Evolutionary conservation across 139 green algal species (phyloP).

Genomic region (Auxenochlorella pyrenoidosa): DNA sequence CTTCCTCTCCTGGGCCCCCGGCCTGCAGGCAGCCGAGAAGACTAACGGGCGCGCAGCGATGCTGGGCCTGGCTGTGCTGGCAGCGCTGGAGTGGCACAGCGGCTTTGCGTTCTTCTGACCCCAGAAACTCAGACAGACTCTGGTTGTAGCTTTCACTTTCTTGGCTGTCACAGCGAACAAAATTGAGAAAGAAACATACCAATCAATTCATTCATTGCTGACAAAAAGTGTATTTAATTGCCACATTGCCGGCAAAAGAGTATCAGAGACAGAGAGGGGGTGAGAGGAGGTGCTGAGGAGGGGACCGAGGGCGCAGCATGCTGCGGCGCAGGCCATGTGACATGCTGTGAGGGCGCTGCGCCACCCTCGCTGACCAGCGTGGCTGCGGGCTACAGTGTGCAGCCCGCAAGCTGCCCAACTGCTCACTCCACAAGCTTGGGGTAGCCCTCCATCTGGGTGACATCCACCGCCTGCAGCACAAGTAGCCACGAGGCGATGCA

Average conservation of each 20-base stretch:
- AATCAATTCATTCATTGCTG: neutral
- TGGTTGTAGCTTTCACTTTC: neutral
- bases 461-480: conserved; percentile 43
- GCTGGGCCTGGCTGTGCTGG: conserved; percentile 68
- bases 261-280: neutral
- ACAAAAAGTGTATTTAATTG: neutral
- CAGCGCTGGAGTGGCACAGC: conserved; percentile 59
- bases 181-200: neutral
- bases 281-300: neutral
- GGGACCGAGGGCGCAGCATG: too few relatives aligned
- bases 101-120: conserved; percentile 28
- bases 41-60: conserved; percentile 83
- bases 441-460: conserved; percentile 48
- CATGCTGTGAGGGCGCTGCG: too few relatives aligned
- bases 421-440: conserved; percentile 38
- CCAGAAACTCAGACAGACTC: neutral
- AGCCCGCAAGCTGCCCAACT: neutral
- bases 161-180: neutral
- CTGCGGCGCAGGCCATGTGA: neutral
- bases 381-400: too few relatives aligned
- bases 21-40: conserved; percentile 67
- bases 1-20: too few relatives aligned
- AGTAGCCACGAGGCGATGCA: too few relatives aligned
- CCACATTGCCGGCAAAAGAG: neutral
- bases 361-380: too few relatives aligned